Evolutionary conservation across 345 rosid species (phyloP).

Genomic region (Populus nigra): DNA sequence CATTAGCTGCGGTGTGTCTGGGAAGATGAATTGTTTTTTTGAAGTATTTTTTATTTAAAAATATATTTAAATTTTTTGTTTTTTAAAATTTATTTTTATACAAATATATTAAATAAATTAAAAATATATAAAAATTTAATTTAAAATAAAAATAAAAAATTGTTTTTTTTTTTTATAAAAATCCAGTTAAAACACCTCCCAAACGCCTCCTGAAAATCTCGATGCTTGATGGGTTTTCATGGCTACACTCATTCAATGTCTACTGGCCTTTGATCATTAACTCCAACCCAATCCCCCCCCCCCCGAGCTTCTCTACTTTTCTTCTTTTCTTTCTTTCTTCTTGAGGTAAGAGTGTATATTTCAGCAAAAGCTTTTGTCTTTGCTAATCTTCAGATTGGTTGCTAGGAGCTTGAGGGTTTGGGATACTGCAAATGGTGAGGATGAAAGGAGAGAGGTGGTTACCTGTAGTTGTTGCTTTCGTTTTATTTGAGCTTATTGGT

Average conservation of each 20-base stretch:
- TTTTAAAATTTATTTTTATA: no score
- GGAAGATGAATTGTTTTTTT: no score
- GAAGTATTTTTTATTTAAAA: no score
- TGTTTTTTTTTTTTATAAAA: no score
- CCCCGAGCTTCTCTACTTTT: conserved; percentile 15
- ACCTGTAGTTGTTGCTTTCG: conserved; percentile 28
- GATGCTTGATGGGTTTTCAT: conserved; percentile 20
- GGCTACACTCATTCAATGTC: conserved; percentile 26
- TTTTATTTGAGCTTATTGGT: conserved; percentile 42
- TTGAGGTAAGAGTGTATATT: conserved; percentile 30
- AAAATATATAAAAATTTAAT: no score
- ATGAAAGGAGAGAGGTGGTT: conserved; percentile 42
- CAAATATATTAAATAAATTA: no score
- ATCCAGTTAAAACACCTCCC: no score
- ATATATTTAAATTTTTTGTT: no score
- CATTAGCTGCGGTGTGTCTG: conserved; percentile 7
- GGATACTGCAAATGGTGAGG: conserved; percentile 34
- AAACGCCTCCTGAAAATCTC: conserved; percentile 24
- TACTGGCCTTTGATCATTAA: conserved; percentile 30
- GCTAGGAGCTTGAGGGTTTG: conserved; percentile 21
- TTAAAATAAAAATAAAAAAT: no score
- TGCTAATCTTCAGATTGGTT: conserved; percentile 8
- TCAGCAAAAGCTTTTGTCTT: conserved; percentile 21
- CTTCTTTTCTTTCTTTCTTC: conserved; percentile 24
- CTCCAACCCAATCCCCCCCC: conserved; percentile 6